Base-by-base conservation (phyloP, 768 basidiomycete genomes). In the Hydnum rufescens region DNA sequence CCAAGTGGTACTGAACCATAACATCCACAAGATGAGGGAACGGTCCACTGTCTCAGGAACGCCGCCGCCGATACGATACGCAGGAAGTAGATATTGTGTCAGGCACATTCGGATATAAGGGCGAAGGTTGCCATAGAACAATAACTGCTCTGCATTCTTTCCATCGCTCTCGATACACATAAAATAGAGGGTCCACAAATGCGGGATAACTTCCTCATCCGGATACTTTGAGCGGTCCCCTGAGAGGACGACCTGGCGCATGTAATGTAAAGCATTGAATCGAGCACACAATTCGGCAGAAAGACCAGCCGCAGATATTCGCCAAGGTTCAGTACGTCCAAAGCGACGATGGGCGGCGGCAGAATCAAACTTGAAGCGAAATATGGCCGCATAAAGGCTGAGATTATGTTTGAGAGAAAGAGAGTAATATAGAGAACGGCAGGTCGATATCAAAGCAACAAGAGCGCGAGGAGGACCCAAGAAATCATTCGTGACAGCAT, bases 101-200 rank as follows among this genome's bases (percentile, higher is more conserved):
- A 50, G 29, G 49, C 31, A 50, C 29, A 50, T 8, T 31, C 49
- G 26, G 6, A 32, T 18, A 28, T 31, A 50, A 13, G 8, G 1
- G 6, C 25, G 6, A 8, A 50, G 23, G 13, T 32, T 18, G 1
- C 28, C 49, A 32, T 50, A 50, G 8, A 6, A 16, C 3, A 22
- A 19, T 5, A 56, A 29, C n/a, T 55, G 47, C 19, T 26, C 16
- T 19, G 19, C 18, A 25, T 56, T 56, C 29, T 39, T 32, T 8
- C 55, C 46, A 29, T 56, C 55, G 49, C 49, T 56, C 32, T 56
- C 55, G 28, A 48, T 55, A n/a, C 46, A 25, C 55, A 56, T 56
- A 22, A 56, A 25, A 44, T 42, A 56, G 16, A 43, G 42, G 32
- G 53, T 55, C 55, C 55, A 56, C 26, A 50, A 31, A 32, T 50